These are phyloP conservation scores for cucumber (Cucumis sativus) DNA, from an alignment of 306 rosid genomes.

Conservation along the genomic window DNA sequence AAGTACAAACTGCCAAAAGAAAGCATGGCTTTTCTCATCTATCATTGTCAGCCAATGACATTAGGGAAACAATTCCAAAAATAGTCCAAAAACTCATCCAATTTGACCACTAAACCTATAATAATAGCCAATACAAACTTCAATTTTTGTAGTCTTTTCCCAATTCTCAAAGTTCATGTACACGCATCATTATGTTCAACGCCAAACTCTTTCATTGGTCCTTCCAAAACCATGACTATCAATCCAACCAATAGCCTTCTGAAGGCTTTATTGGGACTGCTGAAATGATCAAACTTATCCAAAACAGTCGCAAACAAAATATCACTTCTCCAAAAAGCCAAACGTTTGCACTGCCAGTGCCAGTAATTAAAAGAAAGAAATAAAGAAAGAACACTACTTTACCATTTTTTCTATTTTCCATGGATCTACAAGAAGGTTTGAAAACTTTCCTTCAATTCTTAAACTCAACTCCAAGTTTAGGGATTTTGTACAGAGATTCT, in stretches of 20 bases:
- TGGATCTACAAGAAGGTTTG: neutral
- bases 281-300: neutral
- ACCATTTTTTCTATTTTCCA: neutral
- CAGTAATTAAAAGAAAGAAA: neutral
- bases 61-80: neutral
- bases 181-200: neutral
- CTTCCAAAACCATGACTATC: neutral
- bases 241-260: neutral
- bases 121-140: neutral
- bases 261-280: neutral
- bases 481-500: neutral
- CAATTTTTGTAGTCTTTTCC: neutral
- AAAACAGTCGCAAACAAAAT: neutral
- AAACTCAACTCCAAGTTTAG: neutral
- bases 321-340: neutral
- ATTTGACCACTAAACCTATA: neutral
- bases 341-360: neutral
- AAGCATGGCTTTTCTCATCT: neutral
- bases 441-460: neutral
- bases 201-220: constrained; percentile 3
- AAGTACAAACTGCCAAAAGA: neutral
- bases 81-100: neutral
- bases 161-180: neutral
- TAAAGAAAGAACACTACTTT: neutral
- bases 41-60: neutral